Base-by-base conservation (phyloP, 2,329 filamentous ascomycete species). In the Fusarium marasasianum region DNA sequence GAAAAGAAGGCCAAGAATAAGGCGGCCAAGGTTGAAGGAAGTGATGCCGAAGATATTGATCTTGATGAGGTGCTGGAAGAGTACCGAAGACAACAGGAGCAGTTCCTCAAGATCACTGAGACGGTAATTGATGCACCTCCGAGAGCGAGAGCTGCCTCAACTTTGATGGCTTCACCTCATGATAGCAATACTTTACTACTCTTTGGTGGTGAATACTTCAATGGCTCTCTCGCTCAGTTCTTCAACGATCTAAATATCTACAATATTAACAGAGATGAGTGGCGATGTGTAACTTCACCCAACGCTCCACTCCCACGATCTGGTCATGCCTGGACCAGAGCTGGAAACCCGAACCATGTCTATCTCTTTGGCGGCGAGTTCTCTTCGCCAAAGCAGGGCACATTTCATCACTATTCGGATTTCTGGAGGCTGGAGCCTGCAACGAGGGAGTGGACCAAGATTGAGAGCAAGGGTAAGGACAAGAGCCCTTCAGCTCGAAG, bases 321-420 rank as follows among this genome's bases (percentile, higher is more conserved):
- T 69, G 96, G 96, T 6, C 96, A 98, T 87, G 96, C 96, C 22
- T 98, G 95, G 94, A 97, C 94, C 78, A 90, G 95, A 66, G 95
- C 94, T 65, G 94, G 93, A 54, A 98, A 98, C 82, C 87, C 92
- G 22, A 93, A 92, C 72, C 91, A 93, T 40, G 90, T 98, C 59
- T 99, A 97, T 81, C 85, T 99, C 22, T 98, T 98, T 79, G 96
- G 96, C 73, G 96, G 96, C 70, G 96, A 99, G 83, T 99, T 99
- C 82, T 97, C 94, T 66, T 96, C 93, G 35, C 96, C 96, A 5
- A 98, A 98, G 81, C 96, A 98, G 83, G 96, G 96, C 8, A 98
- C 96, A 0, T 99, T 99, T 80, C 98, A 99, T 82, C 96, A 99
- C 83, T 99, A 99, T 85, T 98, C 97, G 79, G 96, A 98, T 84